Conservation (phyloP, 768 basidiomycete species). For the Xerocomellus chrysenteron region DNA sequence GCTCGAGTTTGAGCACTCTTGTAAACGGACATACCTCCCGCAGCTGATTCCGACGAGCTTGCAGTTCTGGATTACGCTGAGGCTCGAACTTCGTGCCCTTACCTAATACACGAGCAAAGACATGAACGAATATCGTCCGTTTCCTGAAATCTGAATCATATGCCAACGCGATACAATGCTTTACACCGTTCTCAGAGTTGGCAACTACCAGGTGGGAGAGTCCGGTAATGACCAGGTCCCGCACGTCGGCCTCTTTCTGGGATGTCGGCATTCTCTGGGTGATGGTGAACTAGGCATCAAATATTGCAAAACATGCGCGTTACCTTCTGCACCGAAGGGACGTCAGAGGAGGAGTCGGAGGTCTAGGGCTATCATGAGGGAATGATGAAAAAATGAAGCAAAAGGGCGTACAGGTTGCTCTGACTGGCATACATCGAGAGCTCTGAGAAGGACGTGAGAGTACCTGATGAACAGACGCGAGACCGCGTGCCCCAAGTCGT, state of each 20-base stretch:
- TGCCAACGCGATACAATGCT: conserved; percentile 79
- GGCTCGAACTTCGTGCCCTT: conserved; percentile 78
- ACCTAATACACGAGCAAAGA: conserved; percentile 77
- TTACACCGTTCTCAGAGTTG: conserved; percentile 86
- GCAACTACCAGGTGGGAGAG: conserved; percentile 79
- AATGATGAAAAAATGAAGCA: neutral
- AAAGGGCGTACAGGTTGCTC: conserved; percentile 43
- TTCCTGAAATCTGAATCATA: conserved; percentile 70
- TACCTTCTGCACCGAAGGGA: conserved; percentile 49
- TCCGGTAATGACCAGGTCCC: conserved; percentile 76
- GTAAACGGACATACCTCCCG: conserved; percentile 49
- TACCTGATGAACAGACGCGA: conserved; percentile 82
- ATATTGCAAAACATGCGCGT: neutral
- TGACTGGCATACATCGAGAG: conserved; percentile 51
- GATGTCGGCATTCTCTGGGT: conserved; percentile 43
- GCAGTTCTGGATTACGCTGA: conserved; percentile 48
- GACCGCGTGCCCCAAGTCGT: conserved; percentile 67
- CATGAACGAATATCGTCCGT: conserved; percentile 78
- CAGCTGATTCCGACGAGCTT: conserved; percentile 50
- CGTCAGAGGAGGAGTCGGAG: conserved; percentile 51
- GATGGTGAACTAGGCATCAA: conserved; percentile 5
- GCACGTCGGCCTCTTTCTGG: conserved; percentile 59
- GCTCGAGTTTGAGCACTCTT: neutral
- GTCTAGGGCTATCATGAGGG: conserved; percentile 31
- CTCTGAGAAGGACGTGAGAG: conserved; percentile 60